phyloP scores from a whole-genome alignment of 345 rosid species.

The Corymbia maculata region DNA sequence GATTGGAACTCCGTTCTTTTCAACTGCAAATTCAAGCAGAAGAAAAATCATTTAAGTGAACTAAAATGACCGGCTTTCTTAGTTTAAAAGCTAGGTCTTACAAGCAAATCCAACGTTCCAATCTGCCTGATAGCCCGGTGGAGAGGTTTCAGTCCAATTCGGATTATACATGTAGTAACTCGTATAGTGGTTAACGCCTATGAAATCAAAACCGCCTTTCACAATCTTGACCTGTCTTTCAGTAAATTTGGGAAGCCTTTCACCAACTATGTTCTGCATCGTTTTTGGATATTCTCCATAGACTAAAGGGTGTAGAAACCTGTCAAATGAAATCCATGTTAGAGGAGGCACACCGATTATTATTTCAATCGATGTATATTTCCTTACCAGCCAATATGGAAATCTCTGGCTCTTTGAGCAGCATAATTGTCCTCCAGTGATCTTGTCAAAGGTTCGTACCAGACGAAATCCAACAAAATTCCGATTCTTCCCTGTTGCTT shows the following conservation, averaged over 20 bases:
- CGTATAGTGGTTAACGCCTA: conserved; percentile 61
- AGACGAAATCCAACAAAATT: conserved; percentile 49
- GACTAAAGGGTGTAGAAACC: conserved; percentile 58
- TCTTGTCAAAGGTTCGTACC: conserved; percentile 56
- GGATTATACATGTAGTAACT: conserved; percentile 34
- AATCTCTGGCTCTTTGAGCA: conserved; percentile 68
- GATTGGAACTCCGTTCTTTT: conserved; percentile 27
- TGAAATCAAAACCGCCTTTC: conserved; percentile 37
- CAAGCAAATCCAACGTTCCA: conserved; percentile 46
- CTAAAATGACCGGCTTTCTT: neutral
- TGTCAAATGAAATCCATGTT: neutral
- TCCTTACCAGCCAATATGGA: conserved; percentile 62
- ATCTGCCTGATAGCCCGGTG: conserved; percentile 41
- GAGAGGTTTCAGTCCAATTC: conserved; percentile 6
- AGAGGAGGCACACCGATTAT: neutral
- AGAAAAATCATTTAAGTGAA: neutral
- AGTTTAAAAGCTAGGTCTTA: conserved; percentile 16
- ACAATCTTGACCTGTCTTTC: conserved; percentile 28
- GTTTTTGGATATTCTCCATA: conserved; percentile 66
- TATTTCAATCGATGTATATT: neutral
- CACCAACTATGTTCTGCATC: conserved; percentile 30
- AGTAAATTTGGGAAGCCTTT: conserved; percentile 46
- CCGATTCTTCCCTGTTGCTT: conserved; percentile 54
- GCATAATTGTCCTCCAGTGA: conserved; percentile 45
- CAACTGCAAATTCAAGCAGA: conserved; percentile 19